Conservation (phyloP, 2,329 filamentous ascomycete genomes). For the Aspergillus ochraceoroseus region DNA sequence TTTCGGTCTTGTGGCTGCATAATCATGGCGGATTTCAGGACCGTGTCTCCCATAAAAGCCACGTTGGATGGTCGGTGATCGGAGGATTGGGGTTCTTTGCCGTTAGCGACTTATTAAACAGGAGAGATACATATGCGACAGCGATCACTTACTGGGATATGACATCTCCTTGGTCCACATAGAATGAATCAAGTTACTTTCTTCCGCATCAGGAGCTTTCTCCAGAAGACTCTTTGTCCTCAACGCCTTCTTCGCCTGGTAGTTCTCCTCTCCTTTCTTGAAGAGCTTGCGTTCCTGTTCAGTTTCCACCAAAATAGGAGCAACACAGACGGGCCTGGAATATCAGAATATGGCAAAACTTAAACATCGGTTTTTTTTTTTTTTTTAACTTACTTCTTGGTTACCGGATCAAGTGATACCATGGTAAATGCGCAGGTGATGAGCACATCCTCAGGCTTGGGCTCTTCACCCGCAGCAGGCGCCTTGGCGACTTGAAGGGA, state of each 20-base stretch:
- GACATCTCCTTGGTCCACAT: constrained; percentile 66
- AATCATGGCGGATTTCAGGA: constrained; percentile 62
- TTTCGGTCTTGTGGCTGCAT: constrained; percentile 72
- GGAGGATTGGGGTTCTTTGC: constrained; percentile 51
- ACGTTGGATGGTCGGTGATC: constrained; percentile 54
- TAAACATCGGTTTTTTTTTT: no score
- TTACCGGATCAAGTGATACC: constrained; percentile 66
- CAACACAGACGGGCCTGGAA: constrained; percentile 56
- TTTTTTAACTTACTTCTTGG: constrained; percentile 51
- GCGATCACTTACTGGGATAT: constrained; percentile 50
- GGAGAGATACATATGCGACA: no score
- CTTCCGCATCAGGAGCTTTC: constrained; percentile 64
- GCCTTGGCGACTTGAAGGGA: constrained; percentile 68
- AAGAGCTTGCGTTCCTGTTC: constrained; percentile 62
- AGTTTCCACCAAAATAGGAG: constrained; percentile 58
- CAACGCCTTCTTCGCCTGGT: constrained; percentile 61
- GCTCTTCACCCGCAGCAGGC: constrained; percentile 53
- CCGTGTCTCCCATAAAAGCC: constrained; percentile 58
- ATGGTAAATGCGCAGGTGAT: constrained; percentile 73
- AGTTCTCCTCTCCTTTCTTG: constrained; percentile 60
- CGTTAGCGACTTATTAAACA: no score
- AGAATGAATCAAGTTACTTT: constrained; percentile 66
- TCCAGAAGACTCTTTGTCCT: constrained; percentile 58
- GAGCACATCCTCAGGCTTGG: constrained; percentile 57
- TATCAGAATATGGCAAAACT: constrained; percentile 14